Conservation (phyloP, 495 filamentous ascomycete genomes). For the Immersiella caudata region DNA sequence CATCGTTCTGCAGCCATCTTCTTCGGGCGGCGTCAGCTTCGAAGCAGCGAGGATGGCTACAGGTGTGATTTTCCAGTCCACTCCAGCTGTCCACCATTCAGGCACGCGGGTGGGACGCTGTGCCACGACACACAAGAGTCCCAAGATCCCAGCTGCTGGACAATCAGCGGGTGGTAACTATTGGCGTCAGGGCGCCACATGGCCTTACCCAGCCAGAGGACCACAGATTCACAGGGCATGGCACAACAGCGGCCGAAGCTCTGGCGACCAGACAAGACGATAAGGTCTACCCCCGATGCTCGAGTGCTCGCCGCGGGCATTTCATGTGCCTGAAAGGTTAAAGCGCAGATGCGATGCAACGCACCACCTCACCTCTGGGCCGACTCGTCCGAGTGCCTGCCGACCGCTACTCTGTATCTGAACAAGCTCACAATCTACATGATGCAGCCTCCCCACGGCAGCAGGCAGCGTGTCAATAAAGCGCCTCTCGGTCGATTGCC, state of each 20-base stretch:
- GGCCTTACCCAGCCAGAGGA: neutral
- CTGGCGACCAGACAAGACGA: neutral
- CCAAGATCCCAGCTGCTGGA: slow-evolving; percentile 15
- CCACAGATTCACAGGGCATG: neutral
- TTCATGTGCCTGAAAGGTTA: neutral
- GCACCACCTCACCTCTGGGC: neutral
- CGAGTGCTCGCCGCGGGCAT: neutral
- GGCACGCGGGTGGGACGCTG: slow-evolving; percentile 23
- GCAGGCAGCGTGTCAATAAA: slow-evolving; percentile 11
- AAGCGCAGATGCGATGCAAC: neutral
- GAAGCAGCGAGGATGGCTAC: neutral
- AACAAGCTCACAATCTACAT: slow-evolving; percentile 15
- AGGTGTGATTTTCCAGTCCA: neutral
- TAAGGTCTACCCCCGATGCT: neutral
- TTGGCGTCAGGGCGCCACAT: neutral
- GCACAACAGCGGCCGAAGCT: neutral
- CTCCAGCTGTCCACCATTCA: slow-evolving; percentile 12
- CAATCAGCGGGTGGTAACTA: neutral
- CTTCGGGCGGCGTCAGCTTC: slow-evolving; percentile 18
- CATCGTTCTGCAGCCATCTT: slow-evolving; percentile 15
- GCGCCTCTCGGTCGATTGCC: neutral
- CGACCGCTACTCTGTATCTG: slow-evolving; percentile 14
- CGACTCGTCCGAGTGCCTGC: slow-evolving; percentile 5
- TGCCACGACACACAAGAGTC: slow-evolving; percentile 22
- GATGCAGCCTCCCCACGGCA: slow-evolving; percentile 20